Evolutionary conservation across 1,139 yeast species (phyloP).

Genomic region (Meyerozyma smithsonii): DNA sequence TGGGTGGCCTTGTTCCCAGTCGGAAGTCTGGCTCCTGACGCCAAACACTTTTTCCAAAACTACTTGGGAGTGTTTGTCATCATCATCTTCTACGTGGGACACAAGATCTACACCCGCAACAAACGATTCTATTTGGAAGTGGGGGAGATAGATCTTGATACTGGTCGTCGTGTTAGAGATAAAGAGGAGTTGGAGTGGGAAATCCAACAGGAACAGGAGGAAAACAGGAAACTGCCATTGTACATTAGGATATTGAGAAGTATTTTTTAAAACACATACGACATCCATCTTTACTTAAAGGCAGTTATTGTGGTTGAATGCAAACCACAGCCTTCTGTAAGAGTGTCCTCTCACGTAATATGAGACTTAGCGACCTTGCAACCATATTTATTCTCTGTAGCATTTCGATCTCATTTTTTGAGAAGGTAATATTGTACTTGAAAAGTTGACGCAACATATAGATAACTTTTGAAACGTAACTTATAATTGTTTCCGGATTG

Average conservation of each 20-base stretch:
- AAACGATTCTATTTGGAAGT: conserved; percentile 27
- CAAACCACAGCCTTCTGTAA: neutral
- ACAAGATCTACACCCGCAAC: conserved; percentile 28
- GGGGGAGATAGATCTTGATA: conserved; percentile 28
- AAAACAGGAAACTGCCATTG: conserved; percentile 7
- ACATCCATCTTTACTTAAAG: neutral
- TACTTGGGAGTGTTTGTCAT: conserved; percentile 34
- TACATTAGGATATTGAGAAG: conserved; percentile 3
- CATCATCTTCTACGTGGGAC: conserved; percentile 28
- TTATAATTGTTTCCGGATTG: neutral
- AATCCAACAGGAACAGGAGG: conserved; percentile 16
- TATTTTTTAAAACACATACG: neutral
- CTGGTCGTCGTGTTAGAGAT: conserved; percentile 30
- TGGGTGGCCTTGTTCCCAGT: conserved; percentile 38
- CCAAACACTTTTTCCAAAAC: conserved; percentile 31
- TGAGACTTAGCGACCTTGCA: neutral
- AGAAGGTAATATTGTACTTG: neutral
- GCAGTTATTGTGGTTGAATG: neutral
- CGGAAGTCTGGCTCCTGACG: conserved; percentile 24
- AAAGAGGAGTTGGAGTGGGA: conserved; percentile 22
- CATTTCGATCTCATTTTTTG: neutral
- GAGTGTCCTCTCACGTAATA: neutral
- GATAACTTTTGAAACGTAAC: neutral
- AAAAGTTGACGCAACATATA: neutral
- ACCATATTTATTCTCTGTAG: neutral